Conservation (phyloP, 495 filamentous ascomycete species). For the Aspergillus sclerotioniger region DNA sequence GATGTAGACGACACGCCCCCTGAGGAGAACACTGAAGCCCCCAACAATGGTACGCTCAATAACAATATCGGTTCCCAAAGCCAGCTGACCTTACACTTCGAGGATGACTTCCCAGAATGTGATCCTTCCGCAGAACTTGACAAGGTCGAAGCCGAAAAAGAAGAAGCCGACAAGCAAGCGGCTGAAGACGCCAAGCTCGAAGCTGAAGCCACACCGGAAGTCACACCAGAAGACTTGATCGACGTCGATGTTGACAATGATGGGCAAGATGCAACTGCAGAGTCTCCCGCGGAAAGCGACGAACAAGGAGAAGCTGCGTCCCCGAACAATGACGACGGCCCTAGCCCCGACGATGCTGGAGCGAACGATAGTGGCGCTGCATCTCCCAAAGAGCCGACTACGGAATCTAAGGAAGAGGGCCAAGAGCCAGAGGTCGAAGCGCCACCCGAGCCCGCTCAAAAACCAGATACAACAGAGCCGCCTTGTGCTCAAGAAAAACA, state of each 20-base stretch:
- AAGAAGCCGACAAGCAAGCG: neutral
- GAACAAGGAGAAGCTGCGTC: constrained; percentile 15
- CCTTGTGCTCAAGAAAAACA: neutral
- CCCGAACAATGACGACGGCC: neutral
- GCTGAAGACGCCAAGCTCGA: constrained; percentile 2
- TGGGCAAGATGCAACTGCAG: neutral
- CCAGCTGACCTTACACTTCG: constrained; percentile 5
- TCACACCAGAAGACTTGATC: neutral
- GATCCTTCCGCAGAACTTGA: constrained; percentile 6
- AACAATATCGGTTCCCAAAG: neutral
- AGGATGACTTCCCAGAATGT: neutral
- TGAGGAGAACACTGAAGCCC: neutral
- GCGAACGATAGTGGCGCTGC: neutral
- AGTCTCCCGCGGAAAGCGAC: constrained; percentile 15
- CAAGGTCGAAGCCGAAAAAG: constrained; percentile 1
- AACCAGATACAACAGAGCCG: neutral
- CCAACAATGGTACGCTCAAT: constrained; percentile 8
- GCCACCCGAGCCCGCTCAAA: neutral
- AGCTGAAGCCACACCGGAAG: neutral
- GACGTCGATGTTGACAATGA: neutral
- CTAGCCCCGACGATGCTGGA: neutral
- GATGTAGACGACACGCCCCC: constrained; percentile 1
- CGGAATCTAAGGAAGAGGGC: neutral
- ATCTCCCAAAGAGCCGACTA: neutral
- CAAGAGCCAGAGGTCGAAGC: neutral